A percentile compares a stretch with the other conserved stretches of the same genome.
Evolutionary conservation across 1,284 basidiomycete species (phyloP).

Genomic region (Boletus austroedulis): DNA sequence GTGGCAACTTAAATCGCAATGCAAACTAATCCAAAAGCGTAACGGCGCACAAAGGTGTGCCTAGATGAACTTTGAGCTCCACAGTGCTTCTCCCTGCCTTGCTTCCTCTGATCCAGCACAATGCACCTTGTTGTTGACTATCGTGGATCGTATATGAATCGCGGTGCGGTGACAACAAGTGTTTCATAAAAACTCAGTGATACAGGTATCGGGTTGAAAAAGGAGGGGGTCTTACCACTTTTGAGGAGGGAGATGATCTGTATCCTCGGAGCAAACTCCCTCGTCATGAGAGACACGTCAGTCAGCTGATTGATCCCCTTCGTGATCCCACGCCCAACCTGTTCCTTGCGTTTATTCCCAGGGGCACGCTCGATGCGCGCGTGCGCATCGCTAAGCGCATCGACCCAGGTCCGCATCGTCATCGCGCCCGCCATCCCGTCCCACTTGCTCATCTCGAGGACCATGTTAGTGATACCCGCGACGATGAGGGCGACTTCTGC

Average conservation of each 20-base stretch:
- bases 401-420: slow-evolving; percentile 54
- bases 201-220: neutral
- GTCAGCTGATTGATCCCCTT: slow-evolving; percentile 47
- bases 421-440: slow-evolving; percentile 51
- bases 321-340: slow-evolving; percentile 46
- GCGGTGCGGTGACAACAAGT: neutral
- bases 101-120: slow-evolving; percentile 48
- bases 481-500: slow-evolving; percentile 45
- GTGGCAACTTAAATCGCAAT: slow-evolving; percentile 6
- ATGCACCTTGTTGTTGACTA: slow-evolving; percentile 48
- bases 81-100: slow-evolving; percentile 45
- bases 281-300: slow-evolving; percentile 47
- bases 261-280: slow-evolving; percentile 48
- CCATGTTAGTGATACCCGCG: slow-evolving; percentile 51
- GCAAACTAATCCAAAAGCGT: neutral
- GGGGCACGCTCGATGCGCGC: slow-evolving; percentile 24
- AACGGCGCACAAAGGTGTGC: neutral
- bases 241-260: slow-evolving; percentile 52
- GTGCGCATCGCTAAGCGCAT: slow-evolving; percentile 42
- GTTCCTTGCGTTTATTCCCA: slow-evolving; percentile 34
- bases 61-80: slow-evolving; percentile 50
- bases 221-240: slow-evolving; percentile 37
- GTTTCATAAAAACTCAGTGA: slow-evolving; percentile 5
- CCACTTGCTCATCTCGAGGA: slow-evolving; percentile 51
- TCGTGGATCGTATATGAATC: slow-evolving; percentile 1